phyloP scores from a whole-genome alignment of 257 asterid genomes.

The Pogostemon cablin region DNA sequence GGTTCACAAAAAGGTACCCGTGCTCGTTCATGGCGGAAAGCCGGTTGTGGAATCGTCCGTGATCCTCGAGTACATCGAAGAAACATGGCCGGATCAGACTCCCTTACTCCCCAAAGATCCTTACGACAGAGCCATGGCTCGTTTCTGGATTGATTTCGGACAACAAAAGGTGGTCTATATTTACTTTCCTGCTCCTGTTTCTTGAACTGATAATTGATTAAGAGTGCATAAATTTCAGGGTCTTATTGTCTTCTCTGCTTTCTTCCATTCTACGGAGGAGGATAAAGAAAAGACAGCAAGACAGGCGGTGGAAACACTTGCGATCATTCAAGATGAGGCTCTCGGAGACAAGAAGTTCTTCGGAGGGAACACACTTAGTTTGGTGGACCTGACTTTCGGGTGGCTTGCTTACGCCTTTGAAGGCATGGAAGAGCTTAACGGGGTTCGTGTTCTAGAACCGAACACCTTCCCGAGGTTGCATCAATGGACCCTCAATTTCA shows the following conservation, averaged over 20 bases:
- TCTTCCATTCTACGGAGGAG: constrained; percentile 39
- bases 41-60: constrained; percentile 38
- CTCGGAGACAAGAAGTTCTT: constrained; percentile 52
- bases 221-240: constrained; percentile 21
- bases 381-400: constrained; percentile 47
- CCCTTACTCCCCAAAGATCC: constrained; percentile 46
- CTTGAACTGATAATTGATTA: neutral
- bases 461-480: constrained; percentile 40
- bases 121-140: constrained; percentile 40
- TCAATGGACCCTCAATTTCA: constrained; percentile 42
- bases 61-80: constrained; percentile 46
- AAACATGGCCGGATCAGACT: constrained; percentile 38
- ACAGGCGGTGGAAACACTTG: constrained; percentile 34
- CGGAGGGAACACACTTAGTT: constrained; percentile 43
- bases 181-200: neutral
- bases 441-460: constrained; percentile 36
- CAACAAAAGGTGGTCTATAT: constrained; percentile 35
- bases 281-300: constrained; percentile 32
- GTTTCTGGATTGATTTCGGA: constrained; percentile 43
- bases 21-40: constrained; percentile 43
- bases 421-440: constrained; percentile 28
- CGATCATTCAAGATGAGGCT: constrained; percentile 42
- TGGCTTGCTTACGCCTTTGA: constrained; percentile 37
- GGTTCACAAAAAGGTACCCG: constrained; percentile 44
- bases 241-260: constrained; percentile 4